Evolutionary conservation across 352 stramenopile species (phyloP).

Genomic region (Phytophthora sp.): DNA sequence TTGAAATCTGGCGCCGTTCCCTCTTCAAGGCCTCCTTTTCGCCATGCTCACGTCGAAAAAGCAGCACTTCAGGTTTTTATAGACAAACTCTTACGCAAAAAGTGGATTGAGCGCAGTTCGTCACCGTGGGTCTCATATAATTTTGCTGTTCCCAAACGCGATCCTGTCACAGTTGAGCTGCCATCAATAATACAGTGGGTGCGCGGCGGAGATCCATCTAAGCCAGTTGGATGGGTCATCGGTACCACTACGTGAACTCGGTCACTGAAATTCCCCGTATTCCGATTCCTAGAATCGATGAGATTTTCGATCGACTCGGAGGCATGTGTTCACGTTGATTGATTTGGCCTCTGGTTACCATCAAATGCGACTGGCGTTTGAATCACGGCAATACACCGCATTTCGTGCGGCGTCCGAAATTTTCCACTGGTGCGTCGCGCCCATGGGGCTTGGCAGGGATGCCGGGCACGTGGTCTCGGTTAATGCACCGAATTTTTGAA

Average conservation of each 20-base stretch:
- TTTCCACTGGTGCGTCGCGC: conserved; percentile 40
- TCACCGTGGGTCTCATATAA: conserved; percentile 15
- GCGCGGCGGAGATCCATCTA: not conserved
- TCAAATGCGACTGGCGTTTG: conserved; percentile 21
- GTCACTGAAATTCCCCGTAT: conserved; percentile 3
- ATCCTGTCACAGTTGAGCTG: conserved; percentile 4
- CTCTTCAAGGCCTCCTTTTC: conserved; percentile 6
- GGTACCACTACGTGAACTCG: conserved; percentile 1
- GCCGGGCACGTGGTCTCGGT: conserved; percentile 38
- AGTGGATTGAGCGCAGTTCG: conserved; percentile 7
- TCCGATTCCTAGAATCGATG: conserved; percentile 5
- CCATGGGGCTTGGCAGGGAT: conserved; percentile 40
- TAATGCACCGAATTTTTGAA: conserved; percentile 38
- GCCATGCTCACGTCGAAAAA: conserved; percentile 4
- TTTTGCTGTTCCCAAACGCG: conserved; percentile 13
- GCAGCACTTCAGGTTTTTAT: conserved; percentile 5
- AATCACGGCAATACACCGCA: conserved; percentile 23
- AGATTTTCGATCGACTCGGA: conserved; percentile 5
- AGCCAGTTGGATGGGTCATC: conserved; percentile 4
- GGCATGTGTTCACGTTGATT: conserved; percentile 23
- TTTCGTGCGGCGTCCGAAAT: conserved; percentile 35
- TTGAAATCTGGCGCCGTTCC: conserved; percentile 2
- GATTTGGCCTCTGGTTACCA: conserved; percentile 35
- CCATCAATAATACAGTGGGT: conserved; percentile 2
- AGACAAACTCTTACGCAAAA: not conserved